Evolutionary conservation across 768 basidiomycete genomes (phyloP), one percentile per base, ranked within the genome.

Genomic region (Tricholoma sp.): DNA sequence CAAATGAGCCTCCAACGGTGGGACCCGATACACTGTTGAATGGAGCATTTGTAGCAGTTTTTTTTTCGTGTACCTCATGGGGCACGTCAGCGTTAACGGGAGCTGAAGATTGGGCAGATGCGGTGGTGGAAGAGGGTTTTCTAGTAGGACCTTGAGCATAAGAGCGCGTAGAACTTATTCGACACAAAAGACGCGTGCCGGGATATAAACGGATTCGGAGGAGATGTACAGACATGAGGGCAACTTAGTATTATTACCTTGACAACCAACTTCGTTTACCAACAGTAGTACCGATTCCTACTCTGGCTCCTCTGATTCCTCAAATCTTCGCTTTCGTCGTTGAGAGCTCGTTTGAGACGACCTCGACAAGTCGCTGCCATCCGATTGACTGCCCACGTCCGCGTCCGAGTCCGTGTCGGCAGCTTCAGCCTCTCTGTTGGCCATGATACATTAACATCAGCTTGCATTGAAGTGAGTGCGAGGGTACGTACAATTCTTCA

Each of bases 21-120:
- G 68, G 61, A 39, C 71, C 71, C n/a, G n/a, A n/a, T 41, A 71
- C 71, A 32, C 63, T 72, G 1, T 77, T 79, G 55, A 75, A 76
- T 4, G 77, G 74, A 29, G 70, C 59, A 58, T 63, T 76, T 42
- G 76, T 48, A 2, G 71, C 63, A 29, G 68, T 60, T n/a, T 67
- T 74, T 24, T 73, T 72, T 56, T 78, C 78, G 2, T 74, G 77
- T 0, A 70, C 72, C 59, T 79, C 75, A 66, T 77, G 77, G 3
- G 69, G 70, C 20, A 51, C 49, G 10, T 50, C 24, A 4, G 24
- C 24, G 24, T 24, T 24, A 24, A 24, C 24, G 24, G 24, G 24
- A 24, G 1, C 24, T 24, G 4, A n/a, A n/a, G n/a, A 24, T 4
- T 24, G 24, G 24, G 24, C 24, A 24, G 24, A 24, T 24, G 36